Percentiles rank a stretch among this genome's conserved stretches.
Evolutionary conservation across 305 asterid genomes (phyloP).

Genomic region (Plantago coronopus): DNA sequence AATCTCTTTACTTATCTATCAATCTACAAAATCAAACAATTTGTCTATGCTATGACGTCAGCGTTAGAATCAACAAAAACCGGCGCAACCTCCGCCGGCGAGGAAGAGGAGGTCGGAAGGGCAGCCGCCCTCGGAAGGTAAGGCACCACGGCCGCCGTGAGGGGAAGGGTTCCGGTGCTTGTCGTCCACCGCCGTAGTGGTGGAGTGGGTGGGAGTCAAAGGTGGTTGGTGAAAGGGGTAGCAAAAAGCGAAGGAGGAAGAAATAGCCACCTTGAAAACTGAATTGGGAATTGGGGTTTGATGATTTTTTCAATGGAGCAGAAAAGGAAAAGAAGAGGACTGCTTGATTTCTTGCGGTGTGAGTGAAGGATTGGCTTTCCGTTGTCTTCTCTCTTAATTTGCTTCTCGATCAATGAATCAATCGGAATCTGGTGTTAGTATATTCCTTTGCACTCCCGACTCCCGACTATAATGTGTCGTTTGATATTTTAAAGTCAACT

Average conservation of each 20-base stretch:
- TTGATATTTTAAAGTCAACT: too few species aligned
- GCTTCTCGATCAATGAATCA: background rate
- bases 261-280: background rate
- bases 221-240: background rate
- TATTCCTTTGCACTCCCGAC: too few species aligned
- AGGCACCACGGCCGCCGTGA: constrained; percentile 98
- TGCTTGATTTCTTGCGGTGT: background rate
- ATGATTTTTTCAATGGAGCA: too few species aligned
- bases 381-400: background rate
- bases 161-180: constrained; percentile 55
- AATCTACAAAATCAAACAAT: too few species aligned
- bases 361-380: background rate
- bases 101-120: constrained; percentile 99
- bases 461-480: too few species aligned
- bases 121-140: constrained; percentile 96
- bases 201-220: background rate
- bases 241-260: background rate
- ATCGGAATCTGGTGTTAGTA: too few species aligned
- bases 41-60: too few species aligned
- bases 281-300: background rate
- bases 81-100: constrained; percentile 74
- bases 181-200: background rate
- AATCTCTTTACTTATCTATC: too few species aligned
- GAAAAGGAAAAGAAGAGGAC: background rate
- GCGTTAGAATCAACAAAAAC: constrained; percentile 5